A percentile compares a stretch with the other conserved stretches of the same genome.
These are phyloP conservation scores for Vitis riparia DNA, from an alignment of 164 flowering plant species.

Conservation along the genomic window DNA sequence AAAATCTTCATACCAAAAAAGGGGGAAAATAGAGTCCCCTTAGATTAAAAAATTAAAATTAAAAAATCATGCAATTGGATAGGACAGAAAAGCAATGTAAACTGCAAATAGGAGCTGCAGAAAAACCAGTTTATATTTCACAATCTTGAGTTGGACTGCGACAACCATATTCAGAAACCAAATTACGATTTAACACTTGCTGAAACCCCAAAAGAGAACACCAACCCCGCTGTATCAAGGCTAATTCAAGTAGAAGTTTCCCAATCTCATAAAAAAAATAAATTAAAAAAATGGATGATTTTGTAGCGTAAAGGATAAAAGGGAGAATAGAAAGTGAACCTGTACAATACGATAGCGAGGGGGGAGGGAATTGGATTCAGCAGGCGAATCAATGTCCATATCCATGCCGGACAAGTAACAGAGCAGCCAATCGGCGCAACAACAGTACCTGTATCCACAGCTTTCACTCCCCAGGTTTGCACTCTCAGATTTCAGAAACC, in stretches of 20 bases:
- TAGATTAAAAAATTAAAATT: too few species aligned
- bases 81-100: too few species aligned
- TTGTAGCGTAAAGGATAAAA: not conserved
- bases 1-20: too few species aligned
- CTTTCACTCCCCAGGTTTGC: constrained; percentile 52
- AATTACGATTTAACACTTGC: too few species aligned
- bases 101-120: too few species aligned
- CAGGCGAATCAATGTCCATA: constrained; percentile 47
- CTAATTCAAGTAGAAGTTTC: not conserved
- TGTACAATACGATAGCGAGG: constrained; percentile 46
- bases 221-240: too few species aligned
- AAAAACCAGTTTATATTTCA: too few species aligned
- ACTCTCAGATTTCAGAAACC: not conserved
- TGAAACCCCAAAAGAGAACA: too few species aligned
- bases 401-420: constrained; percentile 41
- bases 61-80: too few species aligned
- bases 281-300: not conserved
- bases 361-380: constrained; percentile 16
- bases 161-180: too few species aligned
- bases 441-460: constrained; percentile 36
- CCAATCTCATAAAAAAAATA: not conserved
- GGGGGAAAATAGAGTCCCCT: too few species aligned
- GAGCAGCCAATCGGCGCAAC: constrained; percentile 53
- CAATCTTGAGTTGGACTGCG: too few species aligned
- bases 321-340: constrained; percentile 32